These are phyloP conservation scores for Heteromeles arbutifolia DNA, from an alignment of 306 rosid species.

Conservation along the genomic window DNA sequence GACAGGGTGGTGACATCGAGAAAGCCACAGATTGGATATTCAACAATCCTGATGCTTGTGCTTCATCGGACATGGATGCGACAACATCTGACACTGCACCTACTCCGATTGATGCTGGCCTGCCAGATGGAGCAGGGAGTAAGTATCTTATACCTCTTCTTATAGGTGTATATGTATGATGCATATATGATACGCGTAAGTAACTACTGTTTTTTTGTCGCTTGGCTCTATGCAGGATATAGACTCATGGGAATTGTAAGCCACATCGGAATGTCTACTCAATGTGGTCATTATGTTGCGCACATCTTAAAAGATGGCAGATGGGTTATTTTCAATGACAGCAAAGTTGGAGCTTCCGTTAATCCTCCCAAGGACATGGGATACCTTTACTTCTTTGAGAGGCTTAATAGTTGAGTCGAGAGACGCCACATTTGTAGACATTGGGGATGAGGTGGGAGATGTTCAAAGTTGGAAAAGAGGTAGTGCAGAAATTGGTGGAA, in stretches of 20 bases:
- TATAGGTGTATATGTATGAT: neutral
- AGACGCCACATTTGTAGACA: neutral
- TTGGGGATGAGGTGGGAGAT: neutral
- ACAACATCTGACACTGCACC: slow-evolving; percentile 46
- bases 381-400: slow-evolving; percentile 81
- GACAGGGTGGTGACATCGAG: slow-evolving; percentile 88
- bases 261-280: slow-evolving; percentile 94
- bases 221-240: slow-evolving; percentile 49
- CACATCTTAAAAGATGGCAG: slow-evolving; percentile 86
- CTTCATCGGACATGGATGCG: slow-evolving; percentile 52
- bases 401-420: slow-evolving; percentile 43
- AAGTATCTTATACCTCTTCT: slow-evolving; percentile 31
- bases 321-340: slow-evolving; percentile 89
- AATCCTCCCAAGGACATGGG: slow-evolving; percentile 99
- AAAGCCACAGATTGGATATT: slow-evolving; percentile 99
- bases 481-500: neutral
- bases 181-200: neutral
- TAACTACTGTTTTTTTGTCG: no score
- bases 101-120: slow-evolving; percentile 27
- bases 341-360: slow-evolving; percentile 85
- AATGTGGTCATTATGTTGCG: slow-evolving; percentile 92
- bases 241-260: slow-evolving; percentile 79
- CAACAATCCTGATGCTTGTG: slow-evolving; percentile 71
- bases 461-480: neutral
- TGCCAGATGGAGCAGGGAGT: slow-evolving; percentile 97